Evolutionary conservation across 2,329 filamentous ascomycete species (phyloP).

Genomic region (Cordyceps tenuipes): DNA sequence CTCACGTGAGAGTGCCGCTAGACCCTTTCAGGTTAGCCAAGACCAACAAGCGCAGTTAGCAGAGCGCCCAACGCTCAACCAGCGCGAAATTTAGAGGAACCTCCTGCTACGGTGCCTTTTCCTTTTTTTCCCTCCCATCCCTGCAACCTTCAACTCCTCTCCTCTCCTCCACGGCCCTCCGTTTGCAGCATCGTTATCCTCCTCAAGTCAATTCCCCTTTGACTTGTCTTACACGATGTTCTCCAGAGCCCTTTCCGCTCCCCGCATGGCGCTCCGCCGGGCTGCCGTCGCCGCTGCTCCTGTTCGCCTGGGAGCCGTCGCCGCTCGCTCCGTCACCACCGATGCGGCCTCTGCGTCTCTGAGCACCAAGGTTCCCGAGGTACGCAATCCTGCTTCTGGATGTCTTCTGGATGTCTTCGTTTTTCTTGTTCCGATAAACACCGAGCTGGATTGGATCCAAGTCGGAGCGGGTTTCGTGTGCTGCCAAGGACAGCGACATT

Average conservation of each 20-base stretch:
- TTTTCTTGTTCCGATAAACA: neutral
- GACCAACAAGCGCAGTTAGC: slow-evolving; percentile 27
- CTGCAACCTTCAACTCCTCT: slow-evolving; percentile 20
- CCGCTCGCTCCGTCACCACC: slow-evolving; percentile 77
- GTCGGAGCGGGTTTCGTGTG: neutral
- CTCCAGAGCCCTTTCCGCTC: slow-evolving; percentile 57
- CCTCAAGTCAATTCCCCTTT: neutral
- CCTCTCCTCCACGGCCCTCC: slow-evolving; percentile 12
- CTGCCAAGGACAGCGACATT: neutral
- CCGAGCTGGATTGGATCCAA: neutral
- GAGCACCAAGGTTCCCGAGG: slow-evolving; percentile 59
- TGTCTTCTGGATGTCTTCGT: neutral
- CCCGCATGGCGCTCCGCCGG: slow-evolving; percentile 50
- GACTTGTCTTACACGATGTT: slow-evolving; percentile 46
- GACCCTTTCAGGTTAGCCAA: slow-evolving; percentile 22
- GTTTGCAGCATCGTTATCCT: neutral
- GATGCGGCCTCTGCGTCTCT: slow-evolving; percentile 88
- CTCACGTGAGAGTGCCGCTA: slow-evolving; percentile 22
- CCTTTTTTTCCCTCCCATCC: slow-evolving; percentile 18
- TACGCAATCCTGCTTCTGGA: slow-evolving; percentile 20
- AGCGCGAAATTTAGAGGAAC: slow-evolving; percentile 37
- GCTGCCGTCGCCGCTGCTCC: slow-evolving; percentile 38
- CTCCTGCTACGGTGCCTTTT: slow-evolving; percentile 21
- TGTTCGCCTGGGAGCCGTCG: slow-evolving; percentile 22
- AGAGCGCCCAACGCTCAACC: slow-evolving; percentile 32